A percentile compares a stretch with the other conserved stretches of the same genome.
Evolutionary conservation across 2,329 filamentous ascomycete genomes (phyloP).

Genomic region (Exophiala spinifera): DNA sequence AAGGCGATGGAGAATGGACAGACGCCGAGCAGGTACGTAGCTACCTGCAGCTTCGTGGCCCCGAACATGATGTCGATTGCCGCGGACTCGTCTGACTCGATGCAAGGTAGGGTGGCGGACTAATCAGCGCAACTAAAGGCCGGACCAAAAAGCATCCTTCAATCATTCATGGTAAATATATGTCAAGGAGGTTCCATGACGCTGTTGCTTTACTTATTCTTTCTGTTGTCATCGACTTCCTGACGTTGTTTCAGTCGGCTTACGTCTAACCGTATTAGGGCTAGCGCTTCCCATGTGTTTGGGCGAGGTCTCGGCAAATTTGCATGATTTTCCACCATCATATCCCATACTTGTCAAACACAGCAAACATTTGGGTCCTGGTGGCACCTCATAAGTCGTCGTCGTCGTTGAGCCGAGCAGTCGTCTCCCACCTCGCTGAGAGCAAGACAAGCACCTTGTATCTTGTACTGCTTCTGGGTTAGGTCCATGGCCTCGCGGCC

Average conservation of each 20-base stretch:
- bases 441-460: not conserved
- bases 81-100: too few relatives aligned
- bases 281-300: not conserved
- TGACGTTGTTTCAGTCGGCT: not conserved
- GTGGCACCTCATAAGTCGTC: too few relatives aligned
- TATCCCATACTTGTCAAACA: constrained; percentile 17
- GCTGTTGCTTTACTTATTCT: not conserved
- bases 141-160: not conserved
- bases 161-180: not conserved
- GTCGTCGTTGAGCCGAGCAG: not conserved
- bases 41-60: constrained; percentile 55
- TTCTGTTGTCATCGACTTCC: not conserved
- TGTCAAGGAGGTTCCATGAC: not conserved
- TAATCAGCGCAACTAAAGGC: not conserved
- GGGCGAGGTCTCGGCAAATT: constrained; percentile 15
- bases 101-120: not conserved
- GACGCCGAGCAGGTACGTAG: constrained; percentile 60
- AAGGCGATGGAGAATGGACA: constrained; percentile 65
- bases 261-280: not conserved
- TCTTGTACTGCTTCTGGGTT: constrained; percentile 2
- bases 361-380: constrained; percentile 13
- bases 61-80: constrained; percentile 45
- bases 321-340: constrained; percentile 10
- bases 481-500: constrained; percentile 7
- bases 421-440: not conserved